These are phyloP conservation scores for Boletus vinaceobasis DNA, from an alignment of 768 basidiomycete species.

Conservation along the genomic window DNA sequence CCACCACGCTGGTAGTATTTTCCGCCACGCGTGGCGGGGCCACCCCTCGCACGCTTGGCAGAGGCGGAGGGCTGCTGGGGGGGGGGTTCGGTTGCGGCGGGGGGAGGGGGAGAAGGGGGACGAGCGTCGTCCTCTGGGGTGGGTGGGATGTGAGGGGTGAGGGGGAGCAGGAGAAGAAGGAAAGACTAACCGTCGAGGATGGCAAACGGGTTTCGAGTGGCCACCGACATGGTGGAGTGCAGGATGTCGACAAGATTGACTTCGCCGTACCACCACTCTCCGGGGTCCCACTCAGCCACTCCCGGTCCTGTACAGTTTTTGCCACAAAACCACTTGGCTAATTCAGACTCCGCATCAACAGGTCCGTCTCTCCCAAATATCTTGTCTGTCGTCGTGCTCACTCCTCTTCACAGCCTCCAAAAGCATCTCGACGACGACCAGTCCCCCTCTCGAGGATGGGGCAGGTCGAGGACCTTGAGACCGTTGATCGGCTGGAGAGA, in stretches of 20 bases:
- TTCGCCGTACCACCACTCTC: neutral
- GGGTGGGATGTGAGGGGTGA: neutral
- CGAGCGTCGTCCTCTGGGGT: constrained; percentile 44
- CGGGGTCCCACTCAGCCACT: constrained; percentile 50
- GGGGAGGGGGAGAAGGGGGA: constrained; percentile 38
- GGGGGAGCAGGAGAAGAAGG: neutral
- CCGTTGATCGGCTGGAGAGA: constrained; percentile 83
- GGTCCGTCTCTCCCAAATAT: constrained; percentile 33
- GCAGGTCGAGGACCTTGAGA: constrained; percentile 85
- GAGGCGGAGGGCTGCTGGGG: constrained; percentile 36
- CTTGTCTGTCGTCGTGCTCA: neutral
- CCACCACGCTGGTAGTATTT: constrained; percentile 69
- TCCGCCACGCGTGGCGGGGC: constrained; percentile 63
- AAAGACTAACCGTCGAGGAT: constrained; percentile 66
- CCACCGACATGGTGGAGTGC: constrained; percentile 72
- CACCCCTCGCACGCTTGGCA: constrained; percentile 47
- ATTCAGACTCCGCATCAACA: constrained; percentile 35
- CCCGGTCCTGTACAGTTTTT: constrained; percentile 35
- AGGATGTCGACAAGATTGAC: neutral
- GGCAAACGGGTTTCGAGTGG: constrained; percentile 83
- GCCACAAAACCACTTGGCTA: constrained; percentile 23
- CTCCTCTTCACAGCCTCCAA: constrained; percentile 47
- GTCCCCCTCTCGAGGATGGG: constrained; percentile 66
- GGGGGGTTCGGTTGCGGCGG: constrained; percentile 22
- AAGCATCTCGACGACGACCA: constrained; percentile 89